Base-by-base conservation (phyloP, 1,284 basidiomycete genomes). In the Moesziomyces parantarcticus region DNA sequence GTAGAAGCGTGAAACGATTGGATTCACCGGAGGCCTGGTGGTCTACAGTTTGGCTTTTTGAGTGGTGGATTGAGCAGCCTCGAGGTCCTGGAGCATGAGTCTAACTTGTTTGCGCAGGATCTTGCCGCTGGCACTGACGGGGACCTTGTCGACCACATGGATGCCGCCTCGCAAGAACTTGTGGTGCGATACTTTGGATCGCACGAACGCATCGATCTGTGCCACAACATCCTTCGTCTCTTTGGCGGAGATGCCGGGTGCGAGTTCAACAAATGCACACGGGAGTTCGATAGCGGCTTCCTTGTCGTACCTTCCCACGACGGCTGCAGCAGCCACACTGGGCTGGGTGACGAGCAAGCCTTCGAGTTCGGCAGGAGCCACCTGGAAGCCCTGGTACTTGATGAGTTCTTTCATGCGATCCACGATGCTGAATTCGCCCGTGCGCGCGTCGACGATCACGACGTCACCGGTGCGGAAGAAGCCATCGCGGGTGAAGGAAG, bases 401-500 rank as follows among this genome's bases (percentile, higher is more conserved):
- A 82, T 81, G 3, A 81, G 60, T 55, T 81, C 78, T 53, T 82
- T 82, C 39, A 73, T 52, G 0, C 81, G 71, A 59, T 82, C 81
- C 18, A 82, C 78, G 48, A 82, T 78, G 54, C 50, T 67, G 32
- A 80, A 74, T 48, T 66, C 51, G n/a, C 60, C 70, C 3, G 69
- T 65, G 16, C 55, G 52, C 8, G 56, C 26, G 44, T 69, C 60
- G 22, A 60, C 54, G 23, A 77, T 54, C 14, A 69, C 80, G 32
- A 82, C 55, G 46, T 82, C 80, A 14, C 80, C 80, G 4, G 79
- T 80, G 56, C 73, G 72, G 67, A 80, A 76, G 66, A 76, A 82
- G 18, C 78, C 75, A 34, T 81, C 79, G 3, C 42, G 8, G 13
- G 76, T 92, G 80, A 98, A 84, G 16, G 93, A 89, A 13, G 94